These are phyloP conservation scores for Trametes hirsuta DNA, from an alignment of 1,284 basidiomycete genomes.

Conservation along the genomic window DNA sequence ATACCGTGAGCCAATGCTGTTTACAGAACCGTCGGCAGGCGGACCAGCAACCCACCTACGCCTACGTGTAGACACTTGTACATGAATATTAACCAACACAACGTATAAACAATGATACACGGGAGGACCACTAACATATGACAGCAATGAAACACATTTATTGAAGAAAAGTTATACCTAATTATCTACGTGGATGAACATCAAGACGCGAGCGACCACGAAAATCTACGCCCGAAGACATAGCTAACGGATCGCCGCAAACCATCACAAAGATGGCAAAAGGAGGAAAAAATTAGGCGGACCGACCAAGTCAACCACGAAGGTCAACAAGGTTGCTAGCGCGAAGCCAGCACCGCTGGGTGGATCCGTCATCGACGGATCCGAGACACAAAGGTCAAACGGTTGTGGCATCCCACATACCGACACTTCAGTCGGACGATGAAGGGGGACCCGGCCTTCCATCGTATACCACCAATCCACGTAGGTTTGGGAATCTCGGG, in stretches of 20 bases:
- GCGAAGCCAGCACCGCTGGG: conserved; percentile 13
- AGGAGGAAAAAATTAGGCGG: conserved; percentile 36
- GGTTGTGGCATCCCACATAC: not conserved
- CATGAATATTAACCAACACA: too few species aligned
- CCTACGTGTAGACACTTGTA: too few species aligned
- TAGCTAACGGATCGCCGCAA: conserved; percentile 13
- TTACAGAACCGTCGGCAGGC: too few species aligned
- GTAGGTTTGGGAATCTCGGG: conserved; percentile 4
- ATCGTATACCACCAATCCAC: conserved; percentile 4
- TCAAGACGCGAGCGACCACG: not conserved
- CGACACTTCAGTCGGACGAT: not conserved
- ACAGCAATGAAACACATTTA: not conserved
- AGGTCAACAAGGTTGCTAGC: conserved; percentile 10
- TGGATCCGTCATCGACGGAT: not conserved
- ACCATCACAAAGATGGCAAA: conserved; percentile 34
- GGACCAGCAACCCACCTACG: too few species aligned
- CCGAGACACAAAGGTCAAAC: conserved; percentile 6
- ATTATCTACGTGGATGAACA: not conserved
- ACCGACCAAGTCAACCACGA: conserved; percentile 6
- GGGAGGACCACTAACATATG: too few species aligned
- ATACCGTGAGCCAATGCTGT: too few species aligned
- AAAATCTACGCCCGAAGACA: conserved; percentile 17
- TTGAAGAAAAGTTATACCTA: not conserved
- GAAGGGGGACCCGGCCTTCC: not conserved
- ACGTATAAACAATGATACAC: too few species aligned